A percentile compares a stretch with the other conserved stretches of the same genome.
phyloP scores from a whole-genome alignment of 129 eudicot genomes.

The Cynara cardunculus region DNA sequence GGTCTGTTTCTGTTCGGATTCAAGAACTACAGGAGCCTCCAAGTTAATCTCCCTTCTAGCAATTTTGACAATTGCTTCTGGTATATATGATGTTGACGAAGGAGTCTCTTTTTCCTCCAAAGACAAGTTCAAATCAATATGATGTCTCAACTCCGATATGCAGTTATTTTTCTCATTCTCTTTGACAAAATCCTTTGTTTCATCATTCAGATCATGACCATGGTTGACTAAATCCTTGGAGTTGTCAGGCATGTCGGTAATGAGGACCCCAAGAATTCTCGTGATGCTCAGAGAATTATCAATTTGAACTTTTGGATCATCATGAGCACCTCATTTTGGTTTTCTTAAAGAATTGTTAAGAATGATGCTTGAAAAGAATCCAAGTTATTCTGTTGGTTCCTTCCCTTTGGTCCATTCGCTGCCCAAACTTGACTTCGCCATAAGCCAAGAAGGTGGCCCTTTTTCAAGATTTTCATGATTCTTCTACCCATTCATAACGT shows the following conservation, averaged over 20 bases:
- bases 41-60: constrained; percentile 55
- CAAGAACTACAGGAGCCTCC: constrained; percentile 57
- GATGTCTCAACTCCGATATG: constrained; percentile 34
- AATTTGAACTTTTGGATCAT: constrained; percentile 16
- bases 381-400: constrained; percentile 44
- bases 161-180: constrained; percentile 23
- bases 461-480: constrained; percentile 25
- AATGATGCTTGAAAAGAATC: constrained; percentile 58
- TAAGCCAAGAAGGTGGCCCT: constrained; percentile 44
- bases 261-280: constrained; percentile 37
- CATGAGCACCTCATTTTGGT: constrained; percentile 20
- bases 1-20: constrained; percentile 32
- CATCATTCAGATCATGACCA: constrained; percentile 1
- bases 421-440: constrained; percentile 9
- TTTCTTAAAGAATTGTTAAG: constrained; percentile 52
- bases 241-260: constrained; percentile 17
- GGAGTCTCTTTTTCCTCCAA: constrained; percentile 49
- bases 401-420: constrained; percentile 27
- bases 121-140: constrained; percentile 64
- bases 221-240: constrained; percentile 9
- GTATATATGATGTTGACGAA: constrained; percentile 36
- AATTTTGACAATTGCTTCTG: constrained; percentile 45
- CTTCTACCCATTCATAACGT: constrained; percentile 9
- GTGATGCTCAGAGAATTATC: constrained; percentile 4
- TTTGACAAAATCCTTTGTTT: constrained; percentile 7